Conservation (phyloP, 805 yeast genomes). For the Lipomyces orientalis region DNA sequence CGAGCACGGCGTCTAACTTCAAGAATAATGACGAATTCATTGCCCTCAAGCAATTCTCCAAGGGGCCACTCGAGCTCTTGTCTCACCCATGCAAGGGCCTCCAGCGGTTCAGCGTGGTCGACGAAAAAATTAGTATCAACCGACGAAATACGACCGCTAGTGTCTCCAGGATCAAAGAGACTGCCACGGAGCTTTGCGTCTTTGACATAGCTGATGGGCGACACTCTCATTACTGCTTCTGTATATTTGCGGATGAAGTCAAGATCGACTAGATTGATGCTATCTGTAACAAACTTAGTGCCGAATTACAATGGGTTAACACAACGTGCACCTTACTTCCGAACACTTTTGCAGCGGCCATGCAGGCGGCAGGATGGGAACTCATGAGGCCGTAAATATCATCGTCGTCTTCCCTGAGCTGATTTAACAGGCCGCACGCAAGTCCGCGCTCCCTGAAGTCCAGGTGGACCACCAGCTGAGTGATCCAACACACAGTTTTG, state of each 20-base stretch:
- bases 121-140: constrained; percentile 6
- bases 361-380: constrained; percentile 10
- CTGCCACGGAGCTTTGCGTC: constrained; percentile 8
- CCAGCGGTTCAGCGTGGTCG: constrained; percentile 9
- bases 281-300: constrained; percentile 7
- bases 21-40: constrained; percentile 7
- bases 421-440: background rate
- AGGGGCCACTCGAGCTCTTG: constrained; percentile 8
- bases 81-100: constrained; percentile 8
- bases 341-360: constrained; percentile 7
- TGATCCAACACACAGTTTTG: constrained; percentile 6
- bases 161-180: constrained; percentile 7
- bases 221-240: background rate
- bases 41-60: constrained; percentile 4
- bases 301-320: constrained; percentile 4
- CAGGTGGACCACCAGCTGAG: constrained; percentile 3
- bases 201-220: constrained; percentile 5
- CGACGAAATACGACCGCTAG: constrained; percentile 6
- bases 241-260: constrained; percentile 1
- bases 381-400: constrained; percentile 1
- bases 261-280: background rate
- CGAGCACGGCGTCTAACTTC: constrained; percentile 8
- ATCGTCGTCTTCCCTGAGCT: background rate
- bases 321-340: constrained; percentile 1
- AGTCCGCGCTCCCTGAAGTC: background rate